These are phyloP conservation scores for Fusarium sp. DNA, from an alignment of 2,329 filamentous ascomycete genomes.

Conservation along the genomic window DNA sequence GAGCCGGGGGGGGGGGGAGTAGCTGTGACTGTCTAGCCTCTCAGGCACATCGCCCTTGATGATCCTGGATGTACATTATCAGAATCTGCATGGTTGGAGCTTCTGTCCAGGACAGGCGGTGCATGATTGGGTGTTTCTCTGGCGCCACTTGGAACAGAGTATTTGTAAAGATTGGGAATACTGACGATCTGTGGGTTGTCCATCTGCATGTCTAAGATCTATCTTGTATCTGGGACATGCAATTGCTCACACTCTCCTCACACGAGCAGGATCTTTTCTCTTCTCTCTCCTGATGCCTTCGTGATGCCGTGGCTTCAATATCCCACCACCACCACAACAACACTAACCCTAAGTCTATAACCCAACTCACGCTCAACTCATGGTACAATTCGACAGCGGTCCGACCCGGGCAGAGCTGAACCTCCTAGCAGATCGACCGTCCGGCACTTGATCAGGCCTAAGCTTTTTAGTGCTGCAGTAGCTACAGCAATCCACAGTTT, in stretches of 20 bases:
- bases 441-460: slow-evolving; percentile 12
- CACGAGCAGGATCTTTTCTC: not conserved
- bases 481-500: too few species aligned
- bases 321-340: too few species aligned
- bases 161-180: not conserved
- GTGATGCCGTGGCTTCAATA: not conserved
- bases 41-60: not conserved
- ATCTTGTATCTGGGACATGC: slow-evolving; percentile 11
- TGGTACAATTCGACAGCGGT: slow-evolving; percentile 6
- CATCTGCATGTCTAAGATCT: slow-evolving; percentile 15
- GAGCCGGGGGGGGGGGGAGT: not conserved
- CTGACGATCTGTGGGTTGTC: too few species aligned
- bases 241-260: not conserved
- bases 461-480: slow-evolving; percentile 4
- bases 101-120: too few species aligned
- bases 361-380: not conserved
- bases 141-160: too few species aligned
- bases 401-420: slow-evolving; percentile 13
- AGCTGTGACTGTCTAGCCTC: too few species aligned
- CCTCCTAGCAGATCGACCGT: not conserved
- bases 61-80: not conserved
- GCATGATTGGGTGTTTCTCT: too few species aligned
- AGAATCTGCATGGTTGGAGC: too few species aligned
- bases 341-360: too few species aligned
- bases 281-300: not conserved